Conservation (phyloP, 352 stramenopile genomes). For the Globisporangium middletonii region DNA sequence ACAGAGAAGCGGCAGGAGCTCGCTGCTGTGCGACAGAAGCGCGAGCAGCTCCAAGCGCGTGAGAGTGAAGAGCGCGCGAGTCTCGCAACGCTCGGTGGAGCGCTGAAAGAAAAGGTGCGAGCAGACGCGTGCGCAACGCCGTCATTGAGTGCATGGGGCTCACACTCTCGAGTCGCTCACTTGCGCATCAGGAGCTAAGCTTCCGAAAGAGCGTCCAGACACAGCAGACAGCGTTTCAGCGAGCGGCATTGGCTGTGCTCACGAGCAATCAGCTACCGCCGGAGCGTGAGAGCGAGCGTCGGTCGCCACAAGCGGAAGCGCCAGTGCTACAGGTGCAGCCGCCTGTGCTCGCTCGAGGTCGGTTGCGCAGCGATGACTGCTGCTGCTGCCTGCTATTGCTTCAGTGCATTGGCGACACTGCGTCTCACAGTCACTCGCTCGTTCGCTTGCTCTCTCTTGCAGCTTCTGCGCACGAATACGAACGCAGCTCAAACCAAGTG, state of each 20-base stretch:
- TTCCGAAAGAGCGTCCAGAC: conserved; percentile 16
- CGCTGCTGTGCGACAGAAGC: conserved; percentile 23
- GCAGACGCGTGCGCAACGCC: too few species aligned
- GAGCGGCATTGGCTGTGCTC: conserved; percentile 9
- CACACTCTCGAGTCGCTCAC: too few species aligned
- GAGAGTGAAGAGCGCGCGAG: conserved; percentile 27
- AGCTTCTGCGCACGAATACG: neutral
- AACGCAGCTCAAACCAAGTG: neutral
- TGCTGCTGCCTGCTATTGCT: neutral
- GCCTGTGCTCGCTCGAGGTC: neutral
- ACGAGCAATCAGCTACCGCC: neutral
- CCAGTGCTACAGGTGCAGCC: neutral
- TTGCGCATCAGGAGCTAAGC: conserved; percentile 20
- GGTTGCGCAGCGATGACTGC: too few species aligned
- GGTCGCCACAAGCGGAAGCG: neutral
- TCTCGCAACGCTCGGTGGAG: conserved; percentile 24
- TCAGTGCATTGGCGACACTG: neutral
- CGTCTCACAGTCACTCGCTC: neutral
- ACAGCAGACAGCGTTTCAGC: conserved; percentile 21
- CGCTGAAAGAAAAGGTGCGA: conserved; percentile 20
- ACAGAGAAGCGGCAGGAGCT: conserved; percentile 40
- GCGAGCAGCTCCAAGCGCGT: conserved; percentile 22
- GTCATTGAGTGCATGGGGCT: too few species aligned
- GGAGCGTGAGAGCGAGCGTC: neutral
- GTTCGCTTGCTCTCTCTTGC: neutral